Evolutionary conservation across 805 yeast genomes (phyloP), one percentile per base, ranked within the genome.

Genomic region (Scheffersomyces coipomensis): DNA sequence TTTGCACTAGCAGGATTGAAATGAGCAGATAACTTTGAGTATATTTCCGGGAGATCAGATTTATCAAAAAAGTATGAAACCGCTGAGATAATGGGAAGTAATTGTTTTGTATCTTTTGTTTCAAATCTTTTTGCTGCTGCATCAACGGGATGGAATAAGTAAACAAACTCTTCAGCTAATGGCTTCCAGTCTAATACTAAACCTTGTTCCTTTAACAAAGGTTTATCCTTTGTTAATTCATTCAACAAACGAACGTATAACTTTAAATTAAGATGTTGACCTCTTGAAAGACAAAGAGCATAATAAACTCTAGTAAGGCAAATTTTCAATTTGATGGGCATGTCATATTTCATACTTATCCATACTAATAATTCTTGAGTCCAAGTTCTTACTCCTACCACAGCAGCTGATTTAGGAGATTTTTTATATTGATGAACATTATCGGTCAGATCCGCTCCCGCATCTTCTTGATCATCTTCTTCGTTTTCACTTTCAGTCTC

Each of bases 301-400:
- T 80, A 89, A 55, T 79, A 90, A 1, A 87, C 85, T 39, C 70
- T 68, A 1, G 88, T 80, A 30, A 91, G 68, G 1, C 77, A 65
- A 17, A 80, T 71, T 38, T 89, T 74, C 34, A 82, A 60, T 1
- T 69, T 48, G 10, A 88, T 50, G 0, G 99, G 97, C 66, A 91
- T 73, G 37, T 84, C 85, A 51, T 85, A 80, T 51, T 87, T 86
- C 79, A 85, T 82, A 49, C 76, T 77, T 38, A 88, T 58, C 77
- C 96, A 84, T 29, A 84, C 82, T 36, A 79, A 75, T 45, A 91
- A 71, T 57, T 89, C 97, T 38, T 84, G 81, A 0, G 97, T 84
- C 96, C 97, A 90, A 42, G 84, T 86, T 38, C 83, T 75, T 6
- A 88, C 83, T 33, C 82, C 75, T 5, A 85, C 80, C 5, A 87